Evolutionary conservation across 164 flowering plant genomes (phyloP).

Genomic region (Buxus sempervirens): DNA sequence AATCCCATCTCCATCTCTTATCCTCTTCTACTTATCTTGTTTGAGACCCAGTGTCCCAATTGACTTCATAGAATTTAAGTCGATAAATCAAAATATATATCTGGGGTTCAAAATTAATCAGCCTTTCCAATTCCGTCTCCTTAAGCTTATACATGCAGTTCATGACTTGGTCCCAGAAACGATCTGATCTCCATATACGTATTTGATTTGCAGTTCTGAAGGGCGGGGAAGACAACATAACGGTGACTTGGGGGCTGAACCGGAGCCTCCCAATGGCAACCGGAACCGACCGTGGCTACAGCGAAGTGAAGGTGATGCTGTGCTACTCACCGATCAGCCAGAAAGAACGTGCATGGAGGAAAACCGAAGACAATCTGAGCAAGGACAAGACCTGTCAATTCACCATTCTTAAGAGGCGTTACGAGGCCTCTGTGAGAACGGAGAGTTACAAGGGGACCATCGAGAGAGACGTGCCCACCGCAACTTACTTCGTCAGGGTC

Average conservation of each 20-base stretch:
- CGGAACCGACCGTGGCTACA: slow-evolving; percentile 38
- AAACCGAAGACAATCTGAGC: slow-evolving; percentile 36
- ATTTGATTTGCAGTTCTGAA: slow-evolving; percentile 36
- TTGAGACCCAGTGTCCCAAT: too few relatives aligned
- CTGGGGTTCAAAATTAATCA: too few relatives aligned
- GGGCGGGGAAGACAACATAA: slow-evolving; percentile 45
- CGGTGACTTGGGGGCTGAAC: slow-evolving; percentile 47
- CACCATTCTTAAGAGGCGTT: slow-evolving; percentile 31
- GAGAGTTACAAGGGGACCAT: slow-evolving; percentile 21
- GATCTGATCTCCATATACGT: neutral
- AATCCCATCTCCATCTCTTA: neutral
- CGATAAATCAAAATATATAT: too few relatives aligned
- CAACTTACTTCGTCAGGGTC: slow-evolving; percentile 56
- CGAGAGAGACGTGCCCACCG: slow-evolving; percentile 33
- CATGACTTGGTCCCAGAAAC: too few relatives aligned
- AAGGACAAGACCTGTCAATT: slow-evolving; percentile 65
- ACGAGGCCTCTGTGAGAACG: slow-evolving; percentile 19
- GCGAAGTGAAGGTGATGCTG: slow-evolving; percentile 46
- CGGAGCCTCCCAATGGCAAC: slow-evolving; percentile 26
- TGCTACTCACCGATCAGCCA: slow-evolving; percentile 72
- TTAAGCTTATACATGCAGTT: too few relatives aligned
- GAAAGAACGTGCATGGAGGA: slow-evolving; percentile 59
- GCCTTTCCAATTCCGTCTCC: too few relatives aligned
- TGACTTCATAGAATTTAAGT: too few relatives aligned
- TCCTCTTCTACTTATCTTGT: neutral